Base-by-base conservation (phyloP, 176 grass and related monocot species). In the Metroxylon sagu region DNA sequence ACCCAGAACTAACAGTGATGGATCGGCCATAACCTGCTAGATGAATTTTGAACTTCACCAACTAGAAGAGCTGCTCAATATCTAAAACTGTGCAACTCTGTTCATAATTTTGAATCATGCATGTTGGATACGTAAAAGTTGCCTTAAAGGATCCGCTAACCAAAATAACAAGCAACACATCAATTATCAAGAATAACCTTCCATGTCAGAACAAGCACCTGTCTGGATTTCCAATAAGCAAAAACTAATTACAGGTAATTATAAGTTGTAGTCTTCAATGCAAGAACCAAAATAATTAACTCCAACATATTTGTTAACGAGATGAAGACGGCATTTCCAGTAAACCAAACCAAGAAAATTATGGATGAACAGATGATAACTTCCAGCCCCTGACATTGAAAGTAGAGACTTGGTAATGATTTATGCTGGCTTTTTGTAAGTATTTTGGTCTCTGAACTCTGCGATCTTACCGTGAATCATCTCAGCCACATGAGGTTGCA, bases 381-480 rank as follows among this genome's bases (percentile, higher is more conserved):
- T 43, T 1, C 35, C 12, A 43, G 35, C 35, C 8, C 12, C 35
- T 43, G 35, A 43, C 35, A 43, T 75, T 60, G 82, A 68, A 65
- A 84, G 81, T 58, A 10, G 35, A 43, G 35, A 12, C 31, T 43
- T 43, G 12, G 35, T 43, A 12, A 43, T 12, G 0, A 43, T 65
- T 85, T 62, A 90, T 0, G 75, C 14, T 3, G 87, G 93, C 52
- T 98, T 98, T 70, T 92, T 81, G 6, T 98, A 97, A 49, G 76
- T 83, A 50, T 88, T 97, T 55, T 88, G 93, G 29, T 97, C 87
- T 76, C 84, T 88, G 60, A 97, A 97, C 63, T 91, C 93, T 0
- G 78, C 25, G 5, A 91, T 88, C 79, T 88, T 88, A 1, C 79
- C 85, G 60, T 60, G 78, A 68, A 98, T 98, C 64, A 78, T 85